phyloP scores from a whole-genome alignment of 192 early-diverging fungal genomes.

The Rhizoclosmatium globosum region DNA sequence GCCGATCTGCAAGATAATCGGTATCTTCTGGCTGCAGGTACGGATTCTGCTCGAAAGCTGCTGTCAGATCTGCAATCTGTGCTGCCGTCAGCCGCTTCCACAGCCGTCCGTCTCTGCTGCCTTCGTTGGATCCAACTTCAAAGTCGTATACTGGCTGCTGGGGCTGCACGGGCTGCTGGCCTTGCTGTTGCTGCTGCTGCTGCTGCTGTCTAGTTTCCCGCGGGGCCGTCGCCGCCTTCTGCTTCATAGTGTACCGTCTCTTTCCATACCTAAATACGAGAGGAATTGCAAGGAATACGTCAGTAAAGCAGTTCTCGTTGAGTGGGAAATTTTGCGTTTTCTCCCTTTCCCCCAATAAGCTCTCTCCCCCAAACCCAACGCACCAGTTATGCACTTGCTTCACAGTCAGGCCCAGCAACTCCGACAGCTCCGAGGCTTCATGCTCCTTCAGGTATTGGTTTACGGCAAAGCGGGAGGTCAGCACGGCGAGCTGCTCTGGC shows the following conservation, averaged over 20 bases:
- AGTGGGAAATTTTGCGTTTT: not conserved
- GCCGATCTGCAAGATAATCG: not conserved
- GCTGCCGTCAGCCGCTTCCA: not conserved
- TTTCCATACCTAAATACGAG: conserved; percentile 6
- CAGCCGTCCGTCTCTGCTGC: not conserved
- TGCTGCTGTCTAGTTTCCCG: not conserved
- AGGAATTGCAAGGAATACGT: not conserved
- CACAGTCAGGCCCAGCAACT: conserved; percentile 15
- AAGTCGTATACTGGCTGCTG: not conserved
- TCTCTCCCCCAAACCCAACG: not conserved
- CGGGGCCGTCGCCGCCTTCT: not conserved
- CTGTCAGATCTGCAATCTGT: not conserved
- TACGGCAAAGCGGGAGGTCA: not conserved
- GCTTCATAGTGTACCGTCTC: conserved; percentile 12
- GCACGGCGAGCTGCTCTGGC: not conserved
- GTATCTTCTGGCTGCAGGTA: not conserved
- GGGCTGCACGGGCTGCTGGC: not conserved
- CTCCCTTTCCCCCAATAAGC: not conserved
- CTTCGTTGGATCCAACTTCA: not conserved
- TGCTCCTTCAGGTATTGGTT: conserved; percentile 20
- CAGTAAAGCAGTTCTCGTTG: not conserved
- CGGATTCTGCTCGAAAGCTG: conserved; percentile 5
- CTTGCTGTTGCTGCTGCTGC: not conserved
- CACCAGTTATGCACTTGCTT: conserved; percentile 26
- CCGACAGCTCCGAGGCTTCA: conserved; percentile 15